Percentiles rank a stretch among this genome's conserved stretches.
Conservation (phyloP, 75 land plant species). For the Pinus albicaulis region DNA sequence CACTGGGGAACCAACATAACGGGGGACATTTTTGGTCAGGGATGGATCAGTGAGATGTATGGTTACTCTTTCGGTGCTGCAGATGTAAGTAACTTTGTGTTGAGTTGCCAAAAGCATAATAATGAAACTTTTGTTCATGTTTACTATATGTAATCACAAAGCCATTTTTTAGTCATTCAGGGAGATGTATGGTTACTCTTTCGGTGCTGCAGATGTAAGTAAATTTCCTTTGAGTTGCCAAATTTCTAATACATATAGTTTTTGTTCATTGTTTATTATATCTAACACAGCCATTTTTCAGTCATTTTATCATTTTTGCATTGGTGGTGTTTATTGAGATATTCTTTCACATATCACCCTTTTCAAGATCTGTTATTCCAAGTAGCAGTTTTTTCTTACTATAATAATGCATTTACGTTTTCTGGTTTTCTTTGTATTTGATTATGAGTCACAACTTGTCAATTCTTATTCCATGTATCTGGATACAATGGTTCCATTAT, state of each 20-base stretch:
- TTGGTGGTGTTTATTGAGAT: neutral
- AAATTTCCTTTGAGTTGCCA: too few relatives aligned
- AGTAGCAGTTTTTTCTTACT: neutral
- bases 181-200: neutral
- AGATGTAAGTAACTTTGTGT: slow-evolving; percentile 50
- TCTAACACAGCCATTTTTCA: too few relatives aligned
- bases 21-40: slow-evolving; percentile 84
- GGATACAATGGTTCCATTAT: neutral
- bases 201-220: neutral
- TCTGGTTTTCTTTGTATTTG: neutral
- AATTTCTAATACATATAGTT: too few relatives aligned
- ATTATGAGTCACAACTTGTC: neutral
- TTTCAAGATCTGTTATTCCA: neutral
- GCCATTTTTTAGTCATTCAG: neutral
- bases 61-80: slow-evolving; percentile 99
- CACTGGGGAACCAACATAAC: slow-evolving; percentile 94
- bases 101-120: neutral
- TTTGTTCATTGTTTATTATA: neutral
- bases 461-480: neutral
- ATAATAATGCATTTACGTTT: neutral
- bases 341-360: neutral
- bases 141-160: neutral
- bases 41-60: slow-evolving; percentile 99
- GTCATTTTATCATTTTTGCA: neutral
- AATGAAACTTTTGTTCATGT: neutral